Base-by-base conservation (phyloP, 2,329 filamentous ascomycete genomes). In the Ceratocystis albifundus region DNA sequence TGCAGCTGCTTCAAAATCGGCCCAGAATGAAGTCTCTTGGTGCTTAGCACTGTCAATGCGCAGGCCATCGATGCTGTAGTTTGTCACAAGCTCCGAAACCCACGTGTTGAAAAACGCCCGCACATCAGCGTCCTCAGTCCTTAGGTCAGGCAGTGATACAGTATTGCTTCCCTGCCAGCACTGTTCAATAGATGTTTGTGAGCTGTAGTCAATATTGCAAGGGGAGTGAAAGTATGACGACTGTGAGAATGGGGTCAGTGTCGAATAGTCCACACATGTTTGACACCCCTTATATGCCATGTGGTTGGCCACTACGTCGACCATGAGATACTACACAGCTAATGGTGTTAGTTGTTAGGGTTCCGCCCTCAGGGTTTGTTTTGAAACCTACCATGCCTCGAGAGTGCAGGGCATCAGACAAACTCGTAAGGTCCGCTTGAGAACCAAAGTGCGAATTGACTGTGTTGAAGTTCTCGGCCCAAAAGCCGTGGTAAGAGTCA, bases 61-160 rank as follows among this genome's bases (percentile, higher is more conserved):
- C 74, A 88, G 88, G 0, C 86, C 86, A 65, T 85, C 81, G 0
- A 87, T 82, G 0, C 87, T 87, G 28, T 82, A 82, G 66, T 87
- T 77, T 0, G 90, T 79, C 88, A 88, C 92, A 73, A 90, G 91
- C 4, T 80, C 61, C 36, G 69, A 79, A 78, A 89, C 85, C 8
- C 85, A 80, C 55, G 80, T 79, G 57, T 86, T 79, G 72, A 89
- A 86, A 6, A 89, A 84, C 0, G 87, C 88, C 4, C 87, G 80
- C 0, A 87, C 82, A 0, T 82, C 82, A 0, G 79, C 77, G 67
- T 86, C 86, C 70, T 90, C 86, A 87, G 88, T 92, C 74, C 92
- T 91, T 12, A 92, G 78, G 70, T 92, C 89, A 0, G 88, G 88
- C 71, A 69, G 64, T 12, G 68, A 65, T 6, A 80, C 77, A 2